Evolutionary conservation across 768 basidiomycete species (phyloP).

Genomic region (Lactarius trivialis): DNA sequence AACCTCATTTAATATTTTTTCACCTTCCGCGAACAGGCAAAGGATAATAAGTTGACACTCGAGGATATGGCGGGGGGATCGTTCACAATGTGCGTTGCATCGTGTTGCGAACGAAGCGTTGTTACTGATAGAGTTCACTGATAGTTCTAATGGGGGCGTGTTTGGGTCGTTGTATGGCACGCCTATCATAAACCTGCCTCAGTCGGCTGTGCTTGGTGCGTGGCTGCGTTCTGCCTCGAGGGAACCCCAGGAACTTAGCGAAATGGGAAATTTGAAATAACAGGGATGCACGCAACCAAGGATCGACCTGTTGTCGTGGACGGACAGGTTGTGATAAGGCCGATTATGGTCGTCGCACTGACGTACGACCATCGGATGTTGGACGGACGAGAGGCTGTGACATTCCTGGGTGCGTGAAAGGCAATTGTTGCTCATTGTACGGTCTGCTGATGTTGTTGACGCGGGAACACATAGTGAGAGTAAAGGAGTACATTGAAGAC

Average conservation of each 20-base stretch:
- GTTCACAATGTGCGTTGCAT: constrained; percentile 83
- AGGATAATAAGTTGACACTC: constrained; percentile 88
- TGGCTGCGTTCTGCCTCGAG: constrained; percentile 14
- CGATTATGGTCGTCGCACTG: constrained; percentile 91
- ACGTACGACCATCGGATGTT: constrained; percentile 95
- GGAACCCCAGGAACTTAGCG: constrained; percentile 12
- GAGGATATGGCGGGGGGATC: constrained; percentile 98
- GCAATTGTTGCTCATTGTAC: background rate
- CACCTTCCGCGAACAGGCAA: constrained; percentile 44
- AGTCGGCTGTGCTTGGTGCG: constrained; percentile 84
- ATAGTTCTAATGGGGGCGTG: constrained; percentile 95
- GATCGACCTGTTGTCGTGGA: constrained; percentile 86
- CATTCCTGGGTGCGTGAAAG: constrained; percentile 80
- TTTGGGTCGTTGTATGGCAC: constrained; percentile 97
- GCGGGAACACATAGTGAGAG: constrained; percentile 33
- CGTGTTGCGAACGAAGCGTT: background rate
- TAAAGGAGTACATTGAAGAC: constrained; percentile 52
- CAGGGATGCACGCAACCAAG: constrained; percentile 93
- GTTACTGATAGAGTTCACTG: constrained; percentile 16
- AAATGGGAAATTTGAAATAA: background rate
- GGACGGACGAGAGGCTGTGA: constrained; percentile 93
- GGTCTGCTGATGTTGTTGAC: constrained; percentile 10
- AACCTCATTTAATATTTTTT: constrained; percentile 11
- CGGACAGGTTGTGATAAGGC: constrained; percentile 93
- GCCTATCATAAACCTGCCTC: constrained; percentile 98